These are phyloP conservation scores for Vigna trinervia DNA, from an alignment of 306 rosid genomes.

Conservation along the genomic window DNA sequence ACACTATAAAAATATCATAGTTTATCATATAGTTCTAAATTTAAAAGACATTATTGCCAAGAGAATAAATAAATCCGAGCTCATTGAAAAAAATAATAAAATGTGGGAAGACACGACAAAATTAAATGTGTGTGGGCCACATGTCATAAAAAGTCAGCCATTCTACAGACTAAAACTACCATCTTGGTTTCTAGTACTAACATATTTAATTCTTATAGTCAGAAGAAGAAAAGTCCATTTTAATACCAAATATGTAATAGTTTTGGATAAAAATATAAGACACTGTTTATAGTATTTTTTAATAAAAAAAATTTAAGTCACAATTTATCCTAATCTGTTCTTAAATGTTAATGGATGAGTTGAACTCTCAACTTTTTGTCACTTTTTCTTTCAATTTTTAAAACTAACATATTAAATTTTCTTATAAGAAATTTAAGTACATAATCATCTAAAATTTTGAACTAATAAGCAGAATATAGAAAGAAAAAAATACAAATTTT, in stretches of 20 bases:
- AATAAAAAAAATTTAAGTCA: too few species aligned
- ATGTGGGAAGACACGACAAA: background rate
- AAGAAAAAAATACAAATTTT: background rate
- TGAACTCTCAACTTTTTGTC: too few species aligned
- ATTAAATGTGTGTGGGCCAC: background rate
- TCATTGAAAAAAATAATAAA: background rate
- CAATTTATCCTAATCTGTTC: too few species aligned
- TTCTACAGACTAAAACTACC: background rate
- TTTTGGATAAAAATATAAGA: background rate
- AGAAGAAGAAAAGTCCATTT: background rate
- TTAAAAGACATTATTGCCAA: background rate
- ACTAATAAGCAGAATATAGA: too few species aligned
- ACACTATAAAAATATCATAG: background rate
- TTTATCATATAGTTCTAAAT: background rate
- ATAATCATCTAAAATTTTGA: too few species aligned
- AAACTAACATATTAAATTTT: background rate
- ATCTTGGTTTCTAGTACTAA: background rate
- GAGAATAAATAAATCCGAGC: background rate
- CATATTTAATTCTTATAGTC: background rate
- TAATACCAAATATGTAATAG: background rate
- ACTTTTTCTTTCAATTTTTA: too few species aligned
- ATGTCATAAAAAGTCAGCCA: background rate
- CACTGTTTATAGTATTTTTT: background rate
- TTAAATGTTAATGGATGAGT: too few species aligned
- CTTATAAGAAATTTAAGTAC: background rate